These are phyloP conservation scores for Blastomyces percursus DNA, from an alignment of 2,329 filamentous ascomycete species.

Conservation along the genomic window DNA sequence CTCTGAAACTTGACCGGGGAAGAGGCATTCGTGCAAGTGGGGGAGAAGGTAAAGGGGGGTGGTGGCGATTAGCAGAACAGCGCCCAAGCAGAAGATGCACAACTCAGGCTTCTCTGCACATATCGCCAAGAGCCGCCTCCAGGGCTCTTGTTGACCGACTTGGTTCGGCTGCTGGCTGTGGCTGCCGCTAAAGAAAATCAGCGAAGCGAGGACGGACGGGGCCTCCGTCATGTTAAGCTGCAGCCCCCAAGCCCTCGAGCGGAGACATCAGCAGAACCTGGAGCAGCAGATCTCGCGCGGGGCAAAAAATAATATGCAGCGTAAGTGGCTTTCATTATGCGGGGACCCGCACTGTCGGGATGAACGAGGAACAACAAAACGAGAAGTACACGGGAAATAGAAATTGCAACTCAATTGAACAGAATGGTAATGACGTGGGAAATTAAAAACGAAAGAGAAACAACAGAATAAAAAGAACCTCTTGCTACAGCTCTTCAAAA, in stretches of 20 bases:
- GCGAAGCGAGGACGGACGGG: background rate
- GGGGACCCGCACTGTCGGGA: background rate
- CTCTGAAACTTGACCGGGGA: background rate
- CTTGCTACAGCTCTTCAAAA: background rate
- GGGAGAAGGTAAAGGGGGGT: background rate
- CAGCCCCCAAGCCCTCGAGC: background rate
- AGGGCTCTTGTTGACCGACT: background rate
- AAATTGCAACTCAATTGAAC: background rate
- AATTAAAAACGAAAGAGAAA: background rate
- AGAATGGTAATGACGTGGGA: background rate
- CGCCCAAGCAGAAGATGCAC: background rate
- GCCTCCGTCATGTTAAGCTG: background rate
- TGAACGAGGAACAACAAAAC: background rate
- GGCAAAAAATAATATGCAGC: background rate
- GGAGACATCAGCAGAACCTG: background rate
- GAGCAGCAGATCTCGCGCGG: background rate
- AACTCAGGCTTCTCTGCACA: background rate
- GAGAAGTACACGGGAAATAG: background rate
- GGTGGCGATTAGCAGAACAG: background rate
- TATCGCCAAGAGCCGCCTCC: background rate
- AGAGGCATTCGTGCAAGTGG: background rate
- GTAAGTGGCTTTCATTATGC: background rate
- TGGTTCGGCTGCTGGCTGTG: background rate
- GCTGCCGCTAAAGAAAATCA: background rate
- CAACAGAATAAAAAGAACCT: background rate